Evolutionary conservation across 495 filamentous ascomycete genomes (phyloP).

Genomic region (Tuber melanosporum): DNA sequence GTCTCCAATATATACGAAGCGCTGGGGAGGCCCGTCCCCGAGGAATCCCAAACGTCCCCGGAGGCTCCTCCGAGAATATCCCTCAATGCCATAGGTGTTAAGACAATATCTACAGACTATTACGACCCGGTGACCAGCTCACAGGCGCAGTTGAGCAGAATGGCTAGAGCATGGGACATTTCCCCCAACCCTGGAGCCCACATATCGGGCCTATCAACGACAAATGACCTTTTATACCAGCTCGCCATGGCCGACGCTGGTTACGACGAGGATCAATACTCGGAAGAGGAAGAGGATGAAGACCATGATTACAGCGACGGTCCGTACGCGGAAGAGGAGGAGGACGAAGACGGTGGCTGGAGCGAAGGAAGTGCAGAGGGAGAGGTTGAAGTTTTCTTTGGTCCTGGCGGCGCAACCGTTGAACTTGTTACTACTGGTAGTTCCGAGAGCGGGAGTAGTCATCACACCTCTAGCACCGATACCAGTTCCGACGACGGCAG

Average conservation of each 20-base stretch:
- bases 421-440: constrained; percentile 8
- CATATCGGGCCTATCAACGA: not conserved
- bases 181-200: constrained; percentile 9
- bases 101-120: constrained; percentile 33
- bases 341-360: constrained; percentile 8
- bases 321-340: constrained; percentile 14
- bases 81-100: constrained; percentile 11
- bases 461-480: constrained; percentile 17
- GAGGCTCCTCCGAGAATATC: not conserved
- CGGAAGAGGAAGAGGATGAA: constrained; percentile 15
- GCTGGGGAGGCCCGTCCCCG: constrained; percentile 23
- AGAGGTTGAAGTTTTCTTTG: constrained; percentile 17
- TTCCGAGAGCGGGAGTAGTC: constrained; percentile 6
- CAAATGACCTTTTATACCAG: not conserved
- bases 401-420: constrained; percentile 6
- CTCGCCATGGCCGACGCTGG: constrained; percentile 11
- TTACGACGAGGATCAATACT: constrained; percentile 15
- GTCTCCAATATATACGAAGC: constrained; percentile 33
- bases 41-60: constrained; percentile 1
- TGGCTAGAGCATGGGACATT: constrained; percentile 37
- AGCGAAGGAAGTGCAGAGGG: constrained; percentile 14
- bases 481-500: constrained; percentile 14
- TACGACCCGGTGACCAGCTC: constrained; percentile 21
- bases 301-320: not conserved
- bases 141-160: constrained; percentile 10